Conservation (phyloP, 1,139 yeast species). For the Kurtzmaniella quercitrusa region DNA sequence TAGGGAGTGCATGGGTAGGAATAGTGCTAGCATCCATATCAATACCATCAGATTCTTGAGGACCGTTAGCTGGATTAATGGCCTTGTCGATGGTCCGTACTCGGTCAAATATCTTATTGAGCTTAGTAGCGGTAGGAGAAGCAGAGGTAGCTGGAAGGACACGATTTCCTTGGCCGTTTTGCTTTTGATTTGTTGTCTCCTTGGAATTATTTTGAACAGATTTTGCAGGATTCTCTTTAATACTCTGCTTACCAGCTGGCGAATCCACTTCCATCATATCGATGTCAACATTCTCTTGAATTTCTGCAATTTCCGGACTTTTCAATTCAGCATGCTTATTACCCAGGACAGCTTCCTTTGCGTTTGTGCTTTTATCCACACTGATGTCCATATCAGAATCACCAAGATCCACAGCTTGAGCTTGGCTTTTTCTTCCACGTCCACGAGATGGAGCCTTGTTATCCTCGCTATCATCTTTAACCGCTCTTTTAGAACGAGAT, state of each 20-base stretch:
- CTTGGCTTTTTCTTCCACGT: neutral
- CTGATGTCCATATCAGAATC: neutral
- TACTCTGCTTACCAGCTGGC: neutral
- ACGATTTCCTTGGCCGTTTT: neutral
- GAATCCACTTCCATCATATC: conserved; percentile 4
- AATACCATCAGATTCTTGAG: neutral
- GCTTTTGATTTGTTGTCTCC: neutral
- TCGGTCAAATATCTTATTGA: no score
- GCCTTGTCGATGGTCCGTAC: neutral
- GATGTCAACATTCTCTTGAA: conserved; percentile 3
- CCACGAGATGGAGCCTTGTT: neutral
- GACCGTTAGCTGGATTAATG: neutral
- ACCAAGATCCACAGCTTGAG: neutral
- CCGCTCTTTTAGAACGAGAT: neutral
- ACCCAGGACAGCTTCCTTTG: neutral
- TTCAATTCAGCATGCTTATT: neutral
- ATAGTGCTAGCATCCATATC: neutral
- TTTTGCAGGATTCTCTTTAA: no score
- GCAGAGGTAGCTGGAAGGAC: no score
- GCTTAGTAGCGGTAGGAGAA: no score
- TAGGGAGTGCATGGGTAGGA: neutral
- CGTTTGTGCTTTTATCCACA: neutral
- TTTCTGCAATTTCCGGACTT: neutral
- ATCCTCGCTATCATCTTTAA: neutral
- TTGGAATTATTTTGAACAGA: no score